Evolutionary conservation across 495 filamentous ascomycete genomes (phyloP).

Genomic region (Trichocladium uniseriatum): DNA sequence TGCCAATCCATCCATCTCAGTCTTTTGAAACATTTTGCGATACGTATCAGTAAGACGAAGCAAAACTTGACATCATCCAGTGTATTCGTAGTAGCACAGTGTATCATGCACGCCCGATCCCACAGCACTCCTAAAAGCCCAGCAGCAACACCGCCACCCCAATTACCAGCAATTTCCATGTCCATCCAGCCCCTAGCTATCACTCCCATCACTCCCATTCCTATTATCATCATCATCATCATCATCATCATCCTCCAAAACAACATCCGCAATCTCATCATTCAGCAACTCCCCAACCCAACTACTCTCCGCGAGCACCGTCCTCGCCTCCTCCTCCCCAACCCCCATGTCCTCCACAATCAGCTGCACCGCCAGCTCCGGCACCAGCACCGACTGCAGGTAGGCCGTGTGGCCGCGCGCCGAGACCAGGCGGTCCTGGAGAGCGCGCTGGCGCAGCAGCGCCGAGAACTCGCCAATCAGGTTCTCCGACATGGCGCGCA

Average conservation of each 20-base stretch:
- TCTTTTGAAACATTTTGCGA: too few species aligned
- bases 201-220: not conserved
- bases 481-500: conserved; percentile 52
- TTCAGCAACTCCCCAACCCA: conserved; percentile 71
- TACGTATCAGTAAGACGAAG: too few species aligned
- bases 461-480: conserved; percentile 54
- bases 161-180: not conserved
- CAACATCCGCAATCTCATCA: conserved; percentile 54
- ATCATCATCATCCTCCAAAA: conserved; percentile 38
- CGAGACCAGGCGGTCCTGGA: conserved; percentile 59
- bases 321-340: conserved; percentile 52
- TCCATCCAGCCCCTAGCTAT: not conserved
- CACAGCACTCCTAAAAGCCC: too few species aligned
- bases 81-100: too few species aligned
- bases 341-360: conserved; percentile 80
- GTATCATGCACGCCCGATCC: too few species aligned
- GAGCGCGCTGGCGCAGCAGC: conserved; percentile 52
- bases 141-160: not conserved
- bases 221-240: conserved; percentile 10
- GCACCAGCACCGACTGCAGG: conserved; percentile 77
- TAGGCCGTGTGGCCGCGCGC: conserved; percentile 62
- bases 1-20: too few species aligned
- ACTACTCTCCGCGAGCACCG: conserved; percentile 63
- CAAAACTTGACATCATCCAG: too few species aligned
- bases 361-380: conserved; percentile 66